Percentiles rank a stretch among this genome's conserved stretches.
These are phyloP conservation scores for Fusarium hainanense DNA, from an alignment of 2,329 filamentous ascomycete species.

Conservation along the genomic window DNA sequence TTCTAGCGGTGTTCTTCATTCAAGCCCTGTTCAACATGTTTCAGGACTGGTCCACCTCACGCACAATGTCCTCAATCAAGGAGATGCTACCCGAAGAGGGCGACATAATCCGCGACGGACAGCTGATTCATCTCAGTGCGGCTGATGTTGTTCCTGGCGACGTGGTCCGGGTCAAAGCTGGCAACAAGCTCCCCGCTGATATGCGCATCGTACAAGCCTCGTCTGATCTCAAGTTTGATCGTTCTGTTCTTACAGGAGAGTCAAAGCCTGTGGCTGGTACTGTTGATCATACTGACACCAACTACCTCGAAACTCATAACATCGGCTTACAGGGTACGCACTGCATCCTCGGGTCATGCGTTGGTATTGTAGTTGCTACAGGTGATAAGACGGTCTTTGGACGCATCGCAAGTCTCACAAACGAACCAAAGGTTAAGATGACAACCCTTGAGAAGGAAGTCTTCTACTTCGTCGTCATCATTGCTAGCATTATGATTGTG, in stretches of 20 bases:
- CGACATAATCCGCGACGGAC: background rate
- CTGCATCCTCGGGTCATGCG: conserved; percentile 74
- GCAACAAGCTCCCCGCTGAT: conserved; percentile 11
- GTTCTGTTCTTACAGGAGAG: conserved; percentile 3
- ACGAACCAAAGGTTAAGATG: conserved; percentile 72
- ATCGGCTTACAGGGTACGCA: conserved; percentile 85
- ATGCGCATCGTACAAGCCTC: conserved; percentile 4
- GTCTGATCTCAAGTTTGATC: conserved; percentile 9
- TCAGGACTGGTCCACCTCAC: conserved; percentile 18
- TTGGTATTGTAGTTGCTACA: conserved; percentile 76
- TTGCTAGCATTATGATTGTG: conserved; percentile 73
- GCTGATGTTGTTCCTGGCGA: conserved; percentile 6
- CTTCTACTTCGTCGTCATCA: conserved; percentile 79
- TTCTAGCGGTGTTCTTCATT: background rate
- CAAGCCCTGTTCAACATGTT: conserved; percentile 18
- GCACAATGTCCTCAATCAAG: conserved; percentile 20
- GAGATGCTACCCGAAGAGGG: conserved; percentile 8
- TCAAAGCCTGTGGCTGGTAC: conserved; percentile 8
- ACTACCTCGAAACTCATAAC: conserved; percentile 70
- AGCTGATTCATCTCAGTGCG: background rate
- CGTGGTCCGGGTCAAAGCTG: conserved; percentile 1
- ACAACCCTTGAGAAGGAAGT: conserved; percentile 80
- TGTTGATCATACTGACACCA: conserved; percentile 6
- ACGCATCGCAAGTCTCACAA: conserved; percentile 78
- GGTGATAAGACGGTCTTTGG: conserved; percentile 81